Conservation (phyloP, 1,284 basidiomycete genomes). For the Binderoboletus segoi region DNA sequence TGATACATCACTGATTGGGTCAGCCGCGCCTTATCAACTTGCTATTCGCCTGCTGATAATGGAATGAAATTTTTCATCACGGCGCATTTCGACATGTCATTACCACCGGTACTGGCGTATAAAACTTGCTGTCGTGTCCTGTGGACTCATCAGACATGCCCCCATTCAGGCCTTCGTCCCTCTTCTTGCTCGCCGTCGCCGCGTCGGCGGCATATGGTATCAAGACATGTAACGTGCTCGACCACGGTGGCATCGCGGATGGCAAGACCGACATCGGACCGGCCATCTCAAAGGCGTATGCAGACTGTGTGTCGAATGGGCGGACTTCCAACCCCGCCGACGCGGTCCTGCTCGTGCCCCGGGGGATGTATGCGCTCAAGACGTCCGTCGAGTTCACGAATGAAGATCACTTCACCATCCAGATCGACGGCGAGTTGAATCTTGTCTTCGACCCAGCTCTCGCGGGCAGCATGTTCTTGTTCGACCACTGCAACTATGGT, state of each 20-base stretch:
- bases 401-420: neutral
- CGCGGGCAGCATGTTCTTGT: slow-evolving; percentile 2
- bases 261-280: slow-evolving; percentile 2
- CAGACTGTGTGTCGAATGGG: neutral
- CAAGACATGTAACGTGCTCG: slow-evolving; percentile 12
- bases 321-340: slow-evolving; percentile 1
- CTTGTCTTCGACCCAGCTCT: slow-evolving; percentile 2
- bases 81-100: too few relatives aligned
- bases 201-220: neutral
- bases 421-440: slow-evolving; percentile 7
- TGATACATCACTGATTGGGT: too few relatives aligned
- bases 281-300: slow-evolving; percentile 12
- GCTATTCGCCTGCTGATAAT: too few relatives aligned
- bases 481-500: slow-evolving; percentile 5
- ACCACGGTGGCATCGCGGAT: slow-evolving; percentile 10
- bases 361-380: slow-evolving; percentile 6
- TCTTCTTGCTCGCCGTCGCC: slow-evolving; percentile 3
- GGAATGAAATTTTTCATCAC: too few relatives aligned
- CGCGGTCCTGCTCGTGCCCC: slow-evolving; percentile 13
- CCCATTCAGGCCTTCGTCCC: neutral
- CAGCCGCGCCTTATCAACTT: too few relatives aligned
- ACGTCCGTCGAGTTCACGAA: neutral
- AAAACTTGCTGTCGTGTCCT: too few relatives aligned
- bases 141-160: too few relatives aligned
- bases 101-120: too few relatives aligned